Base-by-base conservation (phyloP, 495 filamentous ascomycete genomes). In the Umbilicaria muhlenbergii region DNA sequence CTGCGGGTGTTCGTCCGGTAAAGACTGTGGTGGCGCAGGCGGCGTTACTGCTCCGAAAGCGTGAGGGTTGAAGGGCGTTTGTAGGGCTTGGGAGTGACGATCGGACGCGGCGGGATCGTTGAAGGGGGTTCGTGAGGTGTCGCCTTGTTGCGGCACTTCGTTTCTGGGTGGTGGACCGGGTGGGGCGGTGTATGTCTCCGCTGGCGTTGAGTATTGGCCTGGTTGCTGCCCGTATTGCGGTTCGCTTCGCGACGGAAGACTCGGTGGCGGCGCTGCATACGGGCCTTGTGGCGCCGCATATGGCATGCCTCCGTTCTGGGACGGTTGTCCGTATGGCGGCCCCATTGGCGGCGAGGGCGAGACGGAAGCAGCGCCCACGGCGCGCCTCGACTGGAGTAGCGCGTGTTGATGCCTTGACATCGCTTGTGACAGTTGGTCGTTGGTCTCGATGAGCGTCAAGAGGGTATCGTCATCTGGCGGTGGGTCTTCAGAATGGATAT, bases 391-490 rank as follows among this genome's bases (percentile, higher is more conserved):
- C 49, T 78, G 70, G 13, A 94, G 70, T 46, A 94, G 64, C 13
- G 85, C 80, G 18, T 82, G 77, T 53, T 87, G 83, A 61, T 95
- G 81, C 42, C 83, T 77, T 42, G 74, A 86, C 7, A 86, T 62
- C 0, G 87, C 77, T 14, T 80, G 72, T 18, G 78, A 77, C 15
- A 98, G 67, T 54, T 86, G 78, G 53, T 96, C 92, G 55, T 92
- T 94, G 33, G 86, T 89, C 60, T 96, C 88, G 56, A 99, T 93
- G 38, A 99, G 63, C 15, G 78, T 88, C 47, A 86, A 74, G 60
- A 99, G 76, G 1, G 91, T 96, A 52, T 94, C 82, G 55, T 89
- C 86, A 54, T 99, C 91, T 3, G 87, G 87, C 1, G 75, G 51
- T 0, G 89, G 89, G 51, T 80, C 71, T 14, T 80, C 77, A 37